Evolutionary conservation across 345 rosid species (phyloP).

Genomic region (Hibiscus tridactylites): DNA sequence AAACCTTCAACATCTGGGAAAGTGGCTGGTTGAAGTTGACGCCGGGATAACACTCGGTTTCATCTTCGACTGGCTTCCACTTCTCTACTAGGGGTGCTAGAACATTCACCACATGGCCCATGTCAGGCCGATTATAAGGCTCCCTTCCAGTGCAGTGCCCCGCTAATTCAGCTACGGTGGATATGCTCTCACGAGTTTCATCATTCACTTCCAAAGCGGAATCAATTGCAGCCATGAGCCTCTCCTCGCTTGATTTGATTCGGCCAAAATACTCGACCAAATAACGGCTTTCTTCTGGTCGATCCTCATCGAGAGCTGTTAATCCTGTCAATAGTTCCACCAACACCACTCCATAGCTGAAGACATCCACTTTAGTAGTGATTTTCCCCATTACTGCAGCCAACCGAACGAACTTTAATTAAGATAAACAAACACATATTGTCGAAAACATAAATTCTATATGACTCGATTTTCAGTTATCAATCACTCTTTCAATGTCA

Average conservation of each 20-base stretch:
- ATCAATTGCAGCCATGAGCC: conserved; percentile 53
- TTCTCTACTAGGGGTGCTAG: conserved; percentile 58
- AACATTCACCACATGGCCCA: conserved; percentile 64
- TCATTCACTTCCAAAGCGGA: conserved; percentile 39
- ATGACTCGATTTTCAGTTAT: not conserved
- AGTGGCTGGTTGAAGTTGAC: conserved; percentile 70
- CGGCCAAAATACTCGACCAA: conserved; percentile 66
- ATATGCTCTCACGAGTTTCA: conserved; percentile 51
- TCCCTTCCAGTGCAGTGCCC: conserved; percentile 83
- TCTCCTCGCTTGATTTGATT: conserved; percentile 47
- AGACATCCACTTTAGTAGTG: conserved; percentile 78
- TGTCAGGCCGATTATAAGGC: conserved; percentile 62
- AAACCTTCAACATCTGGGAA: conserved; percentile 68
- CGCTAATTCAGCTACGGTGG: conserved; percentile 48
- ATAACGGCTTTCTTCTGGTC: conserved; percentile 67
- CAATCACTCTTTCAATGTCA: not conserved
- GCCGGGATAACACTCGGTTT: conserved; percentile 46
- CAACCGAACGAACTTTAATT: conserved; percentile 1
- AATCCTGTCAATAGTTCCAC: conserved; percentile 69
- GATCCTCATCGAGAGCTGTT: conserved; percentile 60
- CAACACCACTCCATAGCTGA: conserved; percentile 69
- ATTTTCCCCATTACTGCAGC: conserved; percentile 62
- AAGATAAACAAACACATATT: not conserved
- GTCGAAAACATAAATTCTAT: not conserved
- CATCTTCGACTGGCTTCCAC: conserved; percentile 58